Conservation (phyloP, 495 filamentous ascomycete genomes). For the Barbatosphaeria neglecta region DNA sequence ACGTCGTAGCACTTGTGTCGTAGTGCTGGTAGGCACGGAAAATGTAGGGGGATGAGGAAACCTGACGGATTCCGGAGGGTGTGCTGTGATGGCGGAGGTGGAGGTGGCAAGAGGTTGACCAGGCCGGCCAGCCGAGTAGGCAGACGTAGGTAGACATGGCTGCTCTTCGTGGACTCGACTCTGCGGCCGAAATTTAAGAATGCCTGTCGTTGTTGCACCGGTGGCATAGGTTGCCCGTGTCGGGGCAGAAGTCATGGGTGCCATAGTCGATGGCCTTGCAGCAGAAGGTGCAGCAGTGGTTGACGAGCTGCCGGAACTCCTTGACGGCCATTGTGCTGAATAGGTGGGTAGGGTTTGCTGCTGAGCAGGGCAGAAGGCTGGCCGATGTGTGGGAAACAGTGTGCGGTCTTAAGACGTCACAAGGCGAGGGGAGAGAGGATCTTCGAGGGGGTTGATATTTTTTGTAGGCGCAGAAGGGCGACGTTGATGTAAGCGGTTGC, state of each 20-base stretch:
- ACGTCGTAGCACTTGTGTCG: too few species aligned
- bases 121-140: too few species aligned
- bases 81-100: too few species aligned
- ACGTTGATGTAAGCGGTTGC: neutral
- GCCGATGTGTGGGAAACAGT: neutral
- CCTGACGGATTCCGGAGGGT: too few species aligned
- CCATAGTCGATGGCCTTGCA: constrained; percentile 41
- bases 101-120: too few species aligned
- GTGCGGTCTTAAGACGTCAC: neutral
- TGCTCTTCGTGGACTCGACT: too few species aligned
- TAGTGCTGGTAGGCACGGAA: too few species aligned
- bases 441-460: too few species aligned
- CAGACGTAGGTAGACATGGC: too few species aligned
- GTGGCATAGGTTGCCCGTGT: constrained; percentile 25
- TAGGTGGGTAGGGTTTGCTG: neutral
- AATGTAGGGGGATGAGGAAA: too few species aligned
- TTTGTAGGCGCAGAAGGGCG: neutral
- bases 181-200: neutral
- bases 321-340: constrained; percentile 33
- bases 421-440: too few species aligned
- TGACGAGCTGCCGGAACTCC: constrained; percentile 32
- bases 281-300: constrained; percentile 41
- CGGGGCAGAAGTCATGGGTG: constrained; percentile 40
- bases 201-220: constrained; percentile 16
- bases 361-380: too few species aligned